phyloP scores from a whole-genome alignment of 2,329 filamentous ascomycete species.

The Aspergillus aculeatus region DNA sequence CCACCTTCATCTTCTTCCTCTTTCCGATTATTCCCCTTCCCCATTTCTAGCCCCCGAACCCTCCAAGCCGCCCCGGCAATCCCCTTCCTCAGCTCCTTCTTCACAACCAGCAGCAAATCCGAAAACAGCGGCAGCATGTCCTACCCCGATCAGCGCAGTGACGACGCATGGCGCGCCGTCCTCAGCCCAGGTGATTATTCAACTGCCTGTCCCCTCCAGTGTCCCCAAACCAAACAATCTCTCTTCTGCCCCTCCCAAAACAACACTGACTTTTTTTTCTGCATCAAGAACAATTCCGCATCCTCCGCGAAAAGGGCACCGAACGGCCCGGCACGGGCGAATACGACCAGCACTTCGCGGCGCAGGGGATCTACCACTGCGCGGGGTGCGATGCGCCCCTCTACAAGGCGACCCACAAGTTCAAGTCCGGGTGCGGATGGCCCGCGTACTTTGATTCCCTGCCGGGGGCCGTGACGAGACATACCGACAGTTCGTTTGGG shows the following conservation, averaged over 20 bases:
- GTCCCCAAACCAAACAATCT: constrained; percentile 38
- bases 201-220: not conserved
- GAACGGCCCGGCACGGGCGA: constrained; percentile 76
- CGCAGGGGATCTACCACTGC: constrained; percentile 78
- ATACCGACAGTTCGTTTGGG: constrained; percentile 73
- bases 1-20: constrained; percentile 14
- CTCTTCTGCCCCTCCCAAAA: too few relatives aligned
- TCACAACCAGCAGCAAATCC: constrained; percentile 60
- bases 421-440: constrained; percentile 95
- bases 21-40: constrained; percentile 15
- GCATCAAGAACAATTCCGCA: constrained; percentile 83
- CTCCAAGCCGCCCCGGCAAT: constrained; percentile 71
- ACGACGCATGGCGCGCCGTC: constrained; percentile 86
- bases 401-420: constrained; percentile 92
- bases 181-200: constrained; percentile 62
- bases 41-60: constrained; percentile 36
- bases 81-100: constrained; percentile 75
- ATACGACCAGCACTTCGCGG: constrained; percentile 82
- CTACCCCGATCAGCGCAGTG: constrained; percentile 75
- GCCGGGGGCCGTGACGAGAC: constrained; percentile 81
- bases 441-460: constrained; percentile 96
- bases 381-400: constrained; percentile 82
- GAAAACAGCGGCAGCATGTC: constrained; percentile 43
- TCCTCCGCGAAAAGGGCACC: constrained; percentile 89
- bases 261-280: too few relatives aligned